These are phyloP conservation scores for Hevea brasiliensis DNA, from an alignment of 345 rosid genomes.

Conservation along the genomic window DNA sequence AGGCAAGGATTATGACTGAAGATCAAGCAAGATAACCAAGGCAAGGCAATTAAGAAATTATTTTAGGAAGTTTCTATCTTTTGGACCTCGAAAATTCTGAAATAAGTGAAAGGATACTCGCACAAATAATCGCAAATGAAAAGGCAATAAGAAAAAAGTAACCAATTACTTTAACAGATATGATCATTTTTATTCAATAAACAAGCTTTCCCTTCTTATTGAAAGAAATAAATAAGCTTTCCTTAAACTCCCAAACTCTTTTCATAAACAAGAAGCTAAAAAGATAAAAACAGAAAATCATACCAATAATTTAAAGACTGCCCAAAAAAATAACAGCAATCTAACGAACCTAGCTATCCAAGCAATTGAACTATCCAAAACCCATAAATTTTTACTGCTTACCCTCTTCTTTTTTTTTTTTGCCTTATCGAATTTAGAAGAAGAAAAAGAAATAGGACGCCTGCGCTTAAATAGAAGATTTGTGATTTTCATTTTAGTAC, in stretches of 20 bases:
- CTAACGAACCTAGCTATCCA: neutral
- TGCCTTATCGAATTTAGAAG: neutral
- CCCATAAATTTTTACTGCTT: neutral
- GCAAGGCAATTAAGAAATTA: neutral
- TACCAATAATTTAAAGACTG: neutral
- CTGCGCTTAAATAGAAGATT: neutral
- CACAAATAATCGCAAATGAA: neutral
- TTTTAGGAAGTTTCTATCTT: too few species aligned
- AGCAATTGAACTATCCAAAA: neutral
- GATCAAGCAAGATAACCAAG: neutral
- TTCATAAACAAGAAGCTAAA: too few species aligned
- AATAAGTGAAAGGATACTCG: neutral
- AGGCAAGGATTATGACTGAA: neutral
- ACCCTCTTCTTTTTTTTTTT: neutral
- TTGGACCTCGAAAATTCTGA: neutral
- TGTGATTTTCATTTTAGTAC: neutral
- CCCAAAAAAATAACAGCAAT: neutral
- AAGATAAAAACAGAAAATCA: neutral
- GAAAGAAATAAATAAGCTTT: neutral
- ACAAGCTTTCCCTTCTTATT: neutral
- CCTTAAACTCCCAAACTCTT: slow-evolving; percentile 1
- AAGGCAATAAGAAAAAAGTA: neutral
- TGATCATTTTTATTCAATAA: neutral
- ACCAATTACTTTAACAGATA: neutral
- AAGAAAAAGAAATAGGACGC: neutral